Base-by-base conservation (phyloP, 495 filamentous ascomycete genomes). In the Astrothelium subdiscretum region DNA sequence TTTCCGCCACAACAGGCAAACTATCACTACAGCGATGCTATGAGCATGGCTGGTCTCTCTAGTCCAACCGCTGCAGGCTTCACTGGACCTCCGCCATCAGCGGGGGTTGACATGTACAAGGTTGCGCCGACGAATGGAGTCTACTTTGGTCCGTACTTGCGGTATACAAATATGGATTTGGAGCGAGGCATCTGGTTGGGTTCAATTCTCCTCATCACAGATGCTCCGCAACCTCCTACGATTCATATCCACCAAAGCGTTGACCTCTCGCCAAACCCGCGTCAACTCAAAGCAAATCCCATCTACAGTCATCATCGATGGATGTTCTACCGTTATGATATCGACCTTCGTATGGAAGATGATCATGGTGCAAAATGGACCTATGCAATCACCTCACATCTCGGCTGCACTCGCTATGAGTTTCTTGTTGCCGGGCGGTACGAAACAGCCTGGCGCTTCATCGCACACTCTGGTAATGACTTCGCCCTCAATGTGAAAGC, bases 81-180 rank as follows among this genome's bases (percentile, higher is more conserved):
- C 67, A 83, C 84, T 2, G 90, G 90, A 0, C 92, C 92, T 1
- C 91, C 94, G 0, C 94, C 92, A 12, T 84, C 77, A 62, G 86
- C 89, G 40, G 94, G 94, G 2, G 85, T 98, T 2, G 91, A 95
- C 62, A 78, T 95, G 75, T 98, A 95, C 76, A 96, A 94, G 68
- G 83, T 96, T 57, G 85, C 86, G 52, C 91, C 94, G 3, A 95
- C 90, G 1, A 98, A 98, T 63, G 92, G 91, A n/a, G 94, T 97
- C 18, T 98, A 97, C 72, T 97, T 98, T 72, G 94, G 94, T 0
- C 94, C 94, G 0, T 97, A 97, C 71, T 79, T 98, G 44, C 80
- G 92, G 64, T 98, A 98, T 69, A 89, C 90, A 3, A 98, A 98
- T 69, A 97, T 98, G 92, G 89, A 98, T 62, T 68, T 97, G 35